Base-by-base conservation (phyloP, 352 stramenopile genomes). In the Phytophthora ohioensis region DNA sequence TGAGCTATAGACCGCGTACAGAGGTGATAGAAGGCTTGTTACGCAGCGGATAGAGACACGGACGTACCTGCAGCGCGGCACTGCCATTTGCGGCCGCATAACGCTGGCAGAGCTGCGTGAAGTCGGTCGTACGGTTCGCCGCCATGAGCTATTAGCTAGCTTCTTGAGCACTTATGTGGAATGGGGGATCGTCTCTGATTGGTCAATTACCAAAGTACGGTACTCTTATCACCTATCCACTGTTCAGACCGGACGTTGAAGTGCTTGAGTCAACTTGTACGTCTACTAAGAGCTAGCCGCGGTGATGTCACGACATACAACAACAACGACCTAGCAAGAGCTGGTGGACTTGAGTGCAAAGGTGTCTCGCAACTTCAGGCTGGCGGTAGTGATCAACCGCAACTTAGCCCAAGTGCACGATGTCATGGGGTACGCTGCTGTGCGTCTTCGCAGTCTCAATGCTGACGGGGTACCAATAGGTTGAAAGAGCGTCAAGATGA, bases 371-470 rank as follows among this genome's bases (percentile, higher is more conserved):
- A 83, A 86, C 53, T 71, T 94, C 51, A 73, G 84, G 8, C 57
- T 92, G 15, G 79, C 69, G 0, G 74, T 88, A 11, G 87, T 93
- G 35, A 86, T 81, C 1, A 94, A 94, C 70, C 71, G 81, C 61
- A 94, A 93, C 67, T 66, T 94, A 53, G 83, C 84, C n/a, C 65
- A 73, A 9, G 85, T 91, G 10, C 90, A 82, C 54, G 82, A 93
- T 36, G 72, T 76, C 35, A 82, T 94, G 72, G 84, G 84, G 9
- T 93, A 91, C 72, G 74, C 77, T 17, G 39, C 52, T 1, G 41
- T 64, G 2, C 69, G 68, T 4, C 57, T 1, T 64, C 36, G 9
- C 21, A 27, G 21, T 27, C 21, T 27, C 21, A 2, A 27, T 2
- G 21, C 21, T 27, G 21, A 27, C 21, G 21, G 21, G 21, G 21